phyloP scores from a whole-genome alignment of 805 yeast genomes.

The Priceomyces medius region DNA sequence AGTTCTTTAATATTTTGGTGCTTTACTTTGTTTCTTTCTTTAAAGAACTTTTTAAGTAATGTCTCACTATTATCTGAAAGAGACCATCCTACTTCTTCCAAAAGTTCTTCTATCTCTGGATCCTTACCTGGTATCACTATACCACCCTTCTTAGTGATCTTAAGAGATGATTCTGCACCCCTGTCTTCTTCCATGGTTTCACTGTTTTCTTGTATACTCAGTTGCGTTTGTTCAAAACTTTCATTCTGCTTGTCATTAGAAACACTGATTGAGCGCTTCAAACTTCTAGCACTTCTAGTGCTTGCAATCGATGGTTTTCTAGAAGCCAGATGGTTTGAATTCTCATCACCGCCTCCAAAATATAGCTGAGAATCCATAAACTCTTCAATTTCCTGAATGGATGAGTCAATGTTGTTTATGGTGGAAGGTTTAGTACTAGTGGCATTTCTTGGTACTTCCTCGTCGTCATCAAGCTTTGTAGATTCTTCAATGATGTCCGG shows the following conservation, averaged over 20 bases:
- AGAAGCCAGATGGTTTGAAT: background rate
- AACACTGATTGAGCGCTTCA: constrained; percentile 26
- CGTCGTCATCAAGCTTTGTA: constrained; percentile 11
- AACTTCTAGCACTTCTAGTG: background rate
- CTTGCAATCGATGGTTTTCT: constrained; percentile 1
- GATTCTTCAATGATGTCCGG: constrained; percentile 16
- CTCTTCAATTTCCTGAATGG: constrained; percentile 41
- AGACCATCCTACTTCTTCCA: constrained; percentile 79
- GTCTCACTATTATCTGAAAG: constrained; percentile 61
- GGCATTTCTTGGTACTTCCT: background rate
- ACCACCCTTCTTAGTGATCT: constrained; percentile 12
- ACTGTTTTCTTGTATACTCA: background rate
- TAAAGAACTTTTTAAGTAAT: constrained; percentile 55
- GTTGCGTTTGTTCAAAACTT: constrained; percentile 1
- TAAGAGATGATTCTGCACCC: constrained; percentile 15
- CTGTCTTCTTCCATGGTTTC: constrained; percentile 4
- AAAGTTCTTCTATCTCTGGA: constrained; percentile 58
- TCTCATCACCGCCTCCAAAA: constrained; percentile 10
- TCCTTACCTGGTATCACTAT: constrained; percentile 27
- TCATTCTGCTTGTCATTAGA: constrained; percentile 34
- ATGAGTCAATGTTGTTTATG: constrained; percentile 20
- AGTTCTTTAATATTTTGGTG: constrained; percentile 56
- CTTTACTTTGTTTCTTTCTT: constrained; percentile 61
- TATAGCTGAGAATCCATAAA: constrained; percentile 36
- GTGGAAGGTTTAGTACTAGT: background rate